Evolutionary conservation across 768 basidiomycete genomes (phyloP), one percentile per base, ranked within the genome.

Genomic region (Cyclocybe aegerita): DNA sequence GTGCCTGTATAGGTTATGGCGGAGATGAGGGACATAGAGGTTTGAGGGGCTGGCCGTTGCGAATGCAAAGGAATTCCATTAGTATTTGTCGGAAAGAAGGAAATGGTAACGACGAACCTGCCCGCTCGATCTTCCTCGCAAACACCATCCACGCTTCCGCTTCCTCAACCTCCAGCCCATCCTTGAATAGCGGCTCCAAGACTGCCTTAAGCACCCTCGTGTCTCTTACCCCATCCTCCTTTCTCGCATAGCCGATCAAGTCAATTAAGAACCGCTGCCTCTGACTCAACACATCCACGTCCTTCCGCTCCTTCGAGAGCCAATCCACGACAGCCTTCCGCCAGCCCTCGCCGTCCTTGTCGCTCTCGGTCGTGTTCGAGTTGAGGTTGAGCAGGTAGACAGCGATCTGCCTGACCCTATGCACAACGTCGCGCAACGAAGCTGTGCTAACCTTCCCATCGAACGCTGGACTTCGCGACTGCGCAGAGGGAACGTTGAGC

Each of bases 71-170:
- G 40, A 16, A 11, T 9, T 7, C 7, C 32, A 11, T 42, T n/a
- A 46, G 17, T 4, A 16, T 14, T 32, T 35, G 29, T 8, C 49
- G 16, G 37, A 23, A 3, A 8, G 34, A 5, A 29, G 35, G n/a
- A 5, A 33, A 32, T 16, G 16, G 16, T 39, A 58, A 9, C 45
- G 30, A 60, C 81, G 48, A 23, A 91, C 93, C 79, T 52, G 69
- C 71, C 54, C 74, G 79, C 60, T 90, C 85, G 2, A 87, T 49
- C 55, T 69, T 81, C 62, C 85, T 78, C 2, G 82, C 88, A n/a
- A 88, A 70, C 2, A 70, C 61, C 40, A 97, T 65, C 93, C 96
- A 96, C 37, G 76, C 62, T 52, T 93, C 93, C 0, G 82, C 84
- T 56, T 95, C 92, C 0, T 69, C 70, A 39, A 71, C 76, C 2